Evolutionary conservation across 768 basidiomycete genomes (phyloP), one percentile per base, ranked within the genome.

Genomic region (Cubamyces sp.): DNA sequence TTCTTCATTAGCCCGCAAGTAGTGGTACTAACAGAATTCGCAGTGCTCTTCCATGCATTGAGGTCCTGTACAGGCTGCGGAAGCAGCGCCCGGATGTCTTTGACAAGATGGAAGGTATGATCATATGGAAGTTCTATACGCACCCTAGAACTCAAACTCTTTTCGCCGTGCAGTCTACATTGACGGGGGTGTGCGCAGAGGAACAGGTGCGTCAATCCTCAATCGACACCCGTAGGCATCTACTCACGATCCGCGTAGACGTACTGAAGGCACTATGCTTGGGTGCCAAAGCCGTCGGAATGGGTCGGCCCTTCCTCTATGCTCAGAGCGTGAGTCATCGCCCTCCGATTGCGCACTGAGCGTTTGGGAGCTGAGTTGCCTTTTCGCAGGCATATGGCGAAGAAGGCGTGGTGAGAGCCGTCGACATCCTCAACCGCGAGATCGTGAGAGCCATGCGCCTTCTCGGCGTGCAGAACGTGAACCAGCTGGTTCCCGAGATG

Each of bases 181-280:
- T 47, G 94, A 97, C 69, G 94, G 94, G 74, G 91, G 91, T 15
- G 76, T 92, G 25, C 79, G 81, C 50, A 83, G 94, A 50, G 94
- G 94, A 16, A 94, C 92, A 60, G 88, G 88, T 86, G 60, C 41
- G 77, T 70, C 0, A 40, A 5, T 8, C 15, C 18, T 48, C 16
- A 55, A 41, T 40, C 41, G n/a, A 15, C 25, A 16, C 50, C 51
- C 18, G 5, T 39, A 3, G 5, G 9, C 16, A 30, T 12, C 23
- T n/a, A n/a, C 18, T 57, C 23, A 59, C 42, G 11, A 34, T 39
- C 16, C 4, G 9, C 30, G 30, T 60, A 82, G 94, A 96, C 75
- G 87, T 95, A 16, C 76, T 97, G 50, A 97, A 96, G 74, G 94
- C 94, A 0, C 76, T 96, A 11, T 96, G 93, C 70, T 79, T 97